Percentiles rank a stretch among this genome's conserved stretches.
Evolutionary conservation across 1,284 basidiomycete genomes (phyloP).

Genomic region (Mycena citricolor): DNA sequence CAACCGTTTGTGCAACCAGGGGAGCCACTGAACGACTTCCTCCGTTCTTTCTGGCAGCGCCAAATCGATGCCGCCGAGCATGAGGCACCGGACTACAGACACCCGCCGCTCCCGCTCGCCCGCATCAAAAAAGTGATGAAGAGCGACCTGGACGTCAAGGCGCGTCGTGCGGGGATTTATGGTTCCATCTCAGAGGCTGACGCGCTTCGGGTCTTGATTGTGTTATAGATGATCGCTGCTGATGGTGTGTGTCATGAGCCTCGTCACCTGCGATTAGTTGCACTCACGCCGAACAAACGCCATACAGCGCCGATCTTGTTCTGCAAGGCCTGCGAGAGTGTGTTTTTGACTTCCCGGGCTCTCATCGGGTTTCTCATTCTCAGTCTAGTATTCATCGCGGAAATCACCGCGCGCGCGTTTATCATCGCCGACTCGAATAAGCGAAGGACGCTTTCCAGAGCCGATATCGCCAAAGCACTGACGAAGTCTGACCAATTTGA

Average conservation of each 20-base stretch:
- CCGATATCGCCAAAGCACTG: constrained; percentile 89
- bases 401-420: constrained; percentile 92
- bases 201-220: constrained; percentile 12
- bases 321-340: constrained; percentile 95
- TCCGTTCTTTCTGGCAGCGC: constrained; percentile 81
- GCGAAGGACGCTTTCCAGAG: constrained; percentile 85
- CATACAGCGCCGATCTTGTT: constrained; percentile 83
- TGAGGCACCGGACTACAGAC: constrained; percentile 81
- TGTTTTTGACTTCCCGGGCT: constrained; percentile 34
- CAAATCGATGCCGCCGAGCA: constrained; percentile 79
- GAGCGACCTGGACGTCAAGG: constrained; percentile 94
- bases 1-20: constrained; percentile 65
- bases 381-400: constrained; percentile 84
- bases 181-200: no score
- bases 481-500: constrained; percentile 91
- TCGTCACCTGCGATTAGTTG: constrained; percentile 14
- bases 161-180: no score
- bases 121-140: constrained; percentile 99
- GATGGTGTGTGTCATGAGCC: constrained; percentile 59
- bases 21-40: constrained; percentile 73
- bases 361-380: constrained; percentile 9
- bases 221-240: constrained; percentile 86
- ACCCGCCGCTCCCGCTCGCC: constrained; percentile 84
- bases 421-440: constrained; percentile 92
- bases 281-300: constrained; percentile 8